Base-by-base conservation (phyloP, 164 flowering plant species). In the Magnolia kwangsiensis region DNA sequence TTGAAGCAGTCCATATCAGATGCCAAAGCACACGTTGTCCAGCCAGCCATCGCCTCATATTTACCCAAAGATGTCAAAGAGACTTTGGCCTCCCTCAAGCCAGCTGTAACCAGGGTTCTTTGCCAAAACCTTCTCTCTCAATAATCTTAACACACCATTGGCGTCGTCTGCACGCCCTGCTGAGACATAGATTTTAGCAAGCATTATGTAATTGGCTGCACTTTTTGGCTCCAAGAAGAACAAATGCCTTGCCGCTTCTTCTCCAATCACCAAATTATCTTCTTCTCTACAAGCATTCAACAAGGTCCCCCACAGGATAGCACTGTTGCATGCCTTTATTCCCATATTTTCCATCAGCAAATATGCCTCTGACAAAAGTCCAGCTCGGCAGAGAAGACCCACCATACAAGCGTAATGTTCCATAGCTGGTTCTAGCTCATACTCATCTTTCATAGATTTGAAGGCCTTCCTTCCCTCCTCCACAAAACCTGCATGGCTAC, bases 211-310 rank as follows among this genome's bases (percentile, higher is more conserved):
- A 45, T 77, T 71, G 20, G 78, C 74, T 16, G 74, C 69, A 71
- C 71, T 77, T 29, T 20, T 18, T 3, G 78, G 78, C 69, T 77
- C 75, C 74, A 77, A 50, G 49, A 63, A 7, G 63, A 77, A 77
- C 18, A 77, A 45, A 50, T 23, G 68, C 45, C 23, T 23, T 14
- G 74, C 74, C 13, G 58, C 78, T 61, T 10, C 69, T 77, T 77
- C 78, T 71, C 74, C 78, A 71, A 71, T 50, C 20, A 19, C 45
- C 67, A 50, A 63, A 18, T 77, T 49, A 55, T 76, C 69, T n/a
- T 73, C 27, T 18, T 24, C 51, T 68, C 80, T 66, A 64, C 80
- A 78, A 51, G 80, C 80, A 78, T 68, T 73, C 31, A 78, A 74
- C 31, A 78, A n/a, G 31, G 45, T 64, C 5, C 80, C 72, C 80